phyloP scores from a whole-genome alignment of 192 early-diverging fungal species.

The Coemansia sp. region DNA sequence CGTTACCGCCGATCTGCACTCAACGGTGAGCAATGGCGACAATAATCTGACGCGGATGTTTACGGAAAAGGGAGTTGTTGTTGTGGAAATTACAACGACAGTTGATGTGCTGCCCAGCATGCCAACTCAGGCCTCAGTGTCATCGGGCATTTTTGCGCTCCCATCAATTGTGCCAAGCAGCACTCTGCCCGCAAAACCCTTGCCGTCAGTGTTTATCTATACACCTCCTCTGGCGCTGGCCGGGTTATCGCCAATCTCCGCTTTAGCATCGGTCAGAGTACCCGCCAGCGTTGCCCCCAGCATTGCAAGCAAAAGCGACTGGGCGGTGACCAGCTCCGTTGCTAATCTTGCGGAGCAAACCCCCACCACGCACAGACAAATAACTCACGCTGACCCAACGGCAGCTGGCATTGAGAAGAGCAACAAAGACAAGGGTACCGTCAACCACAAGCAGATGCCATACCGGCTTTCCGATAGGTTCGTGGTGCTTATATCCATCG shows the following conservation, averaged over 20 bases:
- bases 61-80: conserved; percentile 4
- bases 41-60: not conserved
- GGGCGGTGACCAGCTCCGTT: not conserved
- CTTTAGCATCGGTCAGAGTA: not conserved
- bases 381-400: not conserved
- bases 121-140: not conserved
- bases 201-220: conserved; percentile 4
- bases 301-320: not conserved
- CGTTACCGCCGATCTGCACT: not conserved
- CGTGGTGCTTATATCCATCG: conserved; percentile 38
- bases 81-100: conserved; percentile 6
- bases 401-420: not conserved
- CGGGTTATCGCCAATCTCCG: not conserved
- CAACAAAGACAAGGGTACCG: not conserved
- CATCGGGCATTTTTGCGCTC: no score
- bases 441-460: not conserved
- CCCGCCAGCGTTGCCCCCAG: not conserved
- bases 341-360: not conserved
- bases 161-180: not conserved
- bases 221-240: not conserved
- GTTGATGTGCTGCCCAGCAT: not conserved
- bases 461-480: conserved; percentile 35
- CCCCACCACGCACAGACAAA: not conserved
- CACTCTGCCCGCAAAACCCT: no score
- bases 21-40: not conserved